Evolutionary conservation across 1,284 basidiomycete species (phyloP).

Genomic region (Ganoderma multipileum): DNA sequence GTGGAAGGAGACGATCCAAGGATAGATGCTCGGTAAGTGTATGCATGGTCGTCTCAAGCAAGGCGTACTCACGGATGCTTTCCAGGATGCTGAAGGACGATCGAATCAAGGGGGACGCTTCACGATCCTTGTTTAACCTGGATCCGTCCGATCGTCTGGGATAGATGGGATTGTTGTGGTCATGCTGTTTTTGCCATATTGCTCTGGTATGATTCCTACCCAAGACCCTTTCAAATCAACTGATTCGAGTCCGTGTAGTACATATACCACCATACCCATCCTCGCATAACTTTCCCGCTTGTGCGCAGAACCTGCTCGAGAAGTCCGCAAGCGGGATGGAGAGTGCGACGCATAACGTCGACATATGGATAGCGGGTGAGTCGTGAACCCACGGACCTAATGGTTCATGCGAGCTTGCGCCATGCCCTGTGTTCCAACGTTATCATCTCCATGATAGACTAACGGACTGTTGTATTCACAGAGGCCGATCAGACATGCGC

Average conservation of each 20-base stretch:
- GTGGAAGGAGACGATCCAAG: slow-evolving; percentile 93
- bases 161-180: slow-evolving; percentile 19
- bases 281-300: background rate
- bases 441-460: background rate
- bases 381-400: background rate
- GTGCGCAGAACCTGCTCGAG: background rate
- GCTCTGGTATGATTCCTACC: background rate
- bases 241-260: background rate
- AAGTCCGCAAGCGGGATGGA: background rate
- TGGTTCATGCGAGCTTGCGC: background rate
- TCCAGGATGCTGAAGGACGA: slow-evolving; percentile 77
- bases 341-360: background rate
- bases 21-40: slow-evolving; percentile 80
- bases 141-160: slow-evolving; percentile 48
- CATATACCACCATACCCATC: background rate
- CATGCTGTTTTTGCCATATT: background rate
- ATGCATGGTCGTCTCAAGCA: background rate
- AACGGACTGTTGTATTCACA: background rate
- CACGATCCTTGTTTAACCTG: slow-evolving; percentile 55
- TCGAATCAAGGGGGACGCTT: slow-evolving; percentile 57
- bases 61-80: background rate
- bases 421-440: background rate
- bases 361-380: background rate
- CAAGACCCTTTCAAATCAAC: background rate
- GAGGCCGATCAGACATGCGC: background rate